phyloP scores from a whole-genome alignment of 164 flowering plant genomes.

The Pachysandra terminalis region DNA sequence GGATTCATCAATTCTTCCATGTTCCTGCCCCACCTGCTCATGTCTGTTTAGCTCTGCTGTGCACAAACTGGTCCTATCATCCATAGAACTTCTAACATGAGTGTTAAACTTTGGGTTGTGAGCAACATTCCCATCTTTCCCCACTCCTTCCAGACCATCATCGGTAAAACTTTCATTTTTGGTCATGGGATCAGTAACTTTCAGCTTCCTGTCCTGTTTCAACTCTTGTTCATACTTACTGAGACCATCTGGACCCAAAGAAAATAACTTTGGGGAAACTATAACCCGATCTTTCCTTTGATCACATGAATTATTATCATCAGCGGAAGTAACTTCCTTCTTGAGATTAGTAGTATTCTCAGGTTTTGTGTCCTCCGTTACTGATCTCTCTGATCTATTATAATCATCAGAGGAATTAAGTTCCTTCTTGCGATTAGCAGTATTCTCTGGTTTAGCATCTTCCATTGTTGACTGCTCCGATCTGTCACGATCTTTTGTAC shows the following conservation, averaged over 20 bases:
- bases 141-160: not conserved
- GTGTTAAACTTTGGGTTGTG: not conserved
- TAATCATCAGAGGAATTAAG: no score
- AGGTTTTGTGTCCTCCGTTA: not conserved
- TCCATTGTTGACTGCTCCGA: no score
- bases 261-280: slow-evolving; percentile 8
- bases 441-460: no score
- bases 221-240: not conserved
- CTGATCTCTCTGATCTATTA: slow-evolving; percentile 7
- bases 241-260: not conserved
- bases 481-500: no score
- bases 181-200: not conserved
- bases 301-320: slow-evolving; percentile 9
- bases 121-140: slow-evolving; percentile 3
- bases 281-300: not conserved
- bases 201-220: not conserved
- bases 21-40: not conserved
- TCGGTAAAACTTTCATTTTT: not conserved
- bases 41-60: not conserved
- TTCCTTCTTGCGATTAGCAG: no score
- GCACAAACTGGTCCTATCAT: not conserved
- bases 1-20: not conserved
- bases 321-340: slow-evolving; percentile 6
- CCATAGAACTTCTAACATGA: not conserved
- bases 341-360: slow-evolving; percentile 7